These are phyloP conservation scores for Tylopilus sp. DNA, from an alignment of 1,284 basidiomycete species.

Conservation along the genomic window DNA sequence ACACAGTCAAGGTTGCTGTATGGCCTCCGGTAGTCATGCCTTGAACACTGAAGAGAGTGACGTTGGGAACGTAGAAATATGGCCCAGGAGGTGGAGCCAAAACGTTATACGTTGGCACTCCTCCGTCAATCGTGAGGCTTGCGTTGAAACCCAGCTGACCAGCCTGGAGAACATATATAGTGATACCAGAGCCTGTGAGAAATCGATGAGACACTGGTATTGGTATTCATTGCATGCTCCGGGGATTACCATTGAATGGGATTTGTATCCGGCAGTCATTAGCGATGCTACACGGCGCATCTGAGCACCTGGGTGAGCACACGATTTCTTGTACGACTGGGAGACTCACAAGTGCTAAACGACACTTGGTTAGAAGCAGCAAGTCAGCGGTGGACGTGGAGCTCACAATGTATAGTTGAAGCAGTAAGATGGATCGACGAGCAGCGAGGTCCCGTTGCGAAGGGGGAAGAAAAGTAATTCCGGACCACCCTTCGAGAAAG, in stretches of 20 bases:
- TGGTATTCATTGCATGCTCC: neutral
- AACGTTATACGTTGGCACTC: constrained; percentile 2
- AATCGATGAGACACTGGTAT: neutral
- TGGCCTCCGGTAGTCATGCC: constrained; percentile 15
- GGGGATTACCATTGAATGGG: constrained; percentile 14
- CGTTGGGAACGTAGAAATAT: constrained; percentile 6
- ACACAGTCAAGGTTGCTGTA: constrained; percentile 12
- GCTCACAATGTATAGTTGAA: constrained; percentile 21
- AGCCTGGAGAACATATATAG: constrained; percentile 19
- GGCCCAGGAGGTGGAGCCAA: constrained; percentile 13
- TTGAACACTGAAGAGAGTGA: constrained; percentile 18
- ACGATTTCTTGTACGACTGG: neutral
- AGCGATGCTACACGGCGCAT: constrained; percentile 11
- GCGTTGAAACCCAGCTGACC: constrained; percentile 15
- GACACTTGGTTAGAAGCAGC: neutral
- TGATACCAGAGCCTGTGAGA: constrained; percentile 18
- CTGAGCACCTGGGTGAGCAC: constrained; percentile 1
- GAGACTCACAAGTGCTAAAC: constrained; percentile 12
- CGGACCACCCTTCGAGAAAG: constrained; percentile 4
- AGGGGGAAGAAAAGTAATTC: constrained; percentile 12
- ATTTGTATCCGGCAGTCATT: constrained; percentile 19
- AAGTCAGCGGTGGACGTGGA: neutral
- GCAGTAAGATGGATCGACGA: constrained; percentile 18
- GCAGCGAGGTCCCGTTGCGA: constrained; percentile 15
- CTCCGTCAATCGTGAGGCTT: constrained; percentile 16